Conservation (phyloP, 78 protist genomes). For the Chrysochromulina tobinii region DNA sequence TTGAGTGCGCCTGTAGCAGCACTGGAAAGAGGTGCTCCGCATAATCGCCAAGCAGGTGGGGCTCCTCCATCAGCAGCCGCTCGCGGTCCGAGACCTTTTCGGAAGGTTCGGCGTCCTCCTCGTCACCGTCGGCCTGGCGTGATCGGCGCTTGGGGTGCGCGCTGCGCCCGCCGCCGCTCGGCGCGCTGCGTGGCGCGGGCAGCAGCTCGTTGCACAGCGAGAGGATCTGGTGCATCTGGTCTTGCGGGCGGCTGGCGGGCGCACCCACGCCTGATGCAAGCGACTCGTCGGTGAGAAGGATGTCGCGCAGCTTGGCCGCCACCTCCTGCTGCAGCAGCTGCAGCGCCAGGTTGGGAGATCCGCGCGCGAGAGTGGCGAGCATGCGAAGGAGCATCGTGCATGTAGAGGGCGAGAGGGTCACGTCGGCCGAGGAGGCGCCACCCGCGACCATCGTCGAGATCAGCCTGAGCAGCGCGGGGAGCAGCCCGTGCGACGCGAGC, state of each 20-base stretch:
- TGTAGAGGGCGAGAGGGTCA: background rate
- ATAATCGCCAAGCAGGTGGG: background rate
- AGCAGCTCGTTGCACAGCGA: conserved; percentile 31
- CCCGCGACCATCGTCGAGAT: background rate
- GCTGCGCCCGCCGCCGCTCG: background rate
- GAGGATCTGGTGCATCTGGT: conserved; percentile 12
- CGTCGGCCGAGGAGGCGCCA: background rate
- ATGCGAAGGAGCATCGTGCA: conserved; percentile 4
- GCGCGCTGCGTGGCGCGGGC: conserved; percentile 7
- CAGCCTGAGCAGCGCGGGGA: background rate
- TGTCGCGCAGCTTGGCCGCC: background rate
- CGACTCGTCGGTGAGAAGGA: background rate
- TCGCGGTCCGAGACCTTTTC: background rate
- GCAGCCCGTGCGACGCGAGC: conserved; percentile 17
- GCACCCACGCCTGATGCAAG: background rate
- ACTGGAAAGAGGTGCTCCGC: background rate
- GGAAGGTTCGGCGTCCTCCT: background rate
- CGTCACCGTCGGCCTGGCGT: background rate
- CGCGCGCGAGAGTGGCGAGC: conserved; percentile 13
- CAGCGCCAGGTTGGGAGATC: background rate
- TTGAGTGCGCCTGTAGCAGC: background rate
- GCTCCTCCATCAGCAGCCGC: background rate
- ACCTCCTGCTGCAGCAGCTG: background rate
- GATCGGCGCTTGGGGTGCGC: background rate
- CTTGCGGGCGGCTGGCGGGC: background rate